Evolutionary conservation across 208 protist species (phyloP), one percentile per base, ranked within the genome.

Genomic region (Strigomonas galati): DNA sequence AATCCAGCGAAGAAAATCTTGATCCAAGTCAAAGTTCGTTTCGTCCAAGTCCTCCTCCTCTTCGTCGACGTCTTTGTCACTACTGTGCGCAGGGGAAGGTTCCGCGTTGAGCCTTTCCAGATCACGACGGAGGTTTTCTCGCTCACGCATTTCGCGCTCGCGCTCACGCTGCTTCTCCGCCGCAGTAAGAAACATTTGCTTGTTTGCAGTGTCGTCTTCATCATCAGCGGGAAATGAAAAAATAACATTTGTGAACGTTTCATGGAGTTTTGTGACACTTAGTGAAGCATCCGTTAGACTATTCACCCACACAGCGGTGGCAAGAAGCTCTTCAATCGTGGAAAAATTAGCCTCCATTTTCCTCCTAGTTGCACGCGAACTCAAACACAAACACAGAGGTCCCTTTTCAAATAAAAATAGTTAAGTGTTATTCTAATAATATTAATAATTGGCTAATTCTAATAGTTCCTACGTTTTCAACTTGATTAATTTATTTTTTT

Each of bases 1-100:
- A 53, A 94, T 91, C 85, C 88, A 94, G 10, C 63, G 64, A 24
- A 91, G 67, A 68, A 94, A 91, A 67, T 86, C 84, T 49, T 72
- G 59, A n/a, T 81, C 72, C 17, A 55, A 6, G 5, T 27, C 31
- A 5, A 44, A 9, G 3, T 68, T 56, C 15, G 71, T 49, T 19
- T 81, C 72, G 19, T 62, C 65, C 27, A 64, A 57, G n/a, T 73
- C 60, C 6, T 63, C 71, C 3, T 81, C 76, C 12, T 82, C 79
- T 30, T 78, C 69, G 23, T 78, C 74, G 4, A 65, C 71, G 12
- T 56, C 62, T 26, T 60, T 67, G 28, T 71, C 65, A 6, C 60
- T 67, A 51, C 30, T 67, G n/a, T n/a, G 46, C 0, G 28, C 56
- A 24, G 51, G n/a, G 17, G 23, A 53, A 14, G 48, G 49, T 19